Percentiles rank a stretch among this genome's conserved stretches.
Evolutionary conservation across 148 eudicot species (phyloP).

Genomic region (Tetragonia tetragonoides): DNA sequence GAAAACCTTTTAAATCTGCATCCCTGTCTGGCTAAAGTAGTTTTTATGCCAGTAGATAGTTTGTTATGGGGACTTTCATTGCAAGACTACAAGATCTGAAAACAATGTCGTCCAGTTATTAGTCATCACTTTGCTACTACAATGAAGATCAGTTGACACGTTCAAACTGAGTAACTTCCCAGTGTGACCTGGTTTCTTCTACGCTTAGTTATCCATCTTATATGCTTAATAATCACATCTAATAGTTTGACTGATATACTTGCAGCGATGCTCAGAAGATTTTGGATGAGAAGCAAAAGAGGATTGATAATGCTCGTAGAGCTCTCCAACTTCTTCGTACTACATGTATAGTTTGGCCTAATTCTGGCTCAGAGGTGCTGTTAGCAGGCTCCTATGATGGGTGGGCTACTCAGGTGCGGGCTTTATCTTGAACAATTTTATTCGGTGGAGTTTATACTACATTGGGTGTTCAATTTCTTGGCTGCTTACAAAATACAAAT

Average conservation of each 20-base stretch:
- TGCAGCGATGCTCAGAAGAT: conserved; percentile 68
- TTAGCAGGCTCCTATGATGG: conserved; percentile 91
- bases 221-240: conserved; percentile 2
- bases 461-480: neutral
- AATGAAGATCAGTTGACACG: neutral
- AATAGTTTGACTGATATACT: neutral
- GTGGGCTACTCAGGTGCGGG: conserved; percentile 79
- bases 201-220: neutral
- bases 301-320: conserved; percentile 48
- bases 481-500: neutral
- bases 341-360: conserved; percentile 68
- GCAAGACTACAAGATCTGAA: neutral
- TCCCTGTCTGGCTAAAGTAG: neutral
- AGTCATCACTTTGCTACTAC: neutral
- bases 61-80: neutral
- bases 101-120: neutral
- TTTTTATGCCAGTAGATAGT: neutral
- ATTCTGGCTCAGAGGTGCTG: conserved; percentile 80
- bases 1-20: neutral
- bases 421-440: neutral
- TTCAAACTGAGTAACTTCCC: neutral
- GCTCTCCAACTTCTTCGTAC: conserved; percentile 65
- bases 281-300: conserved; percentile 64
- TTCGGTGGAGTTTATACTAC: neutral
- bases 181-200: neutral